Base-by-base conservation (phyloP, 345 rosid genomes). In the Sisymbrium altissimum region DNA sequence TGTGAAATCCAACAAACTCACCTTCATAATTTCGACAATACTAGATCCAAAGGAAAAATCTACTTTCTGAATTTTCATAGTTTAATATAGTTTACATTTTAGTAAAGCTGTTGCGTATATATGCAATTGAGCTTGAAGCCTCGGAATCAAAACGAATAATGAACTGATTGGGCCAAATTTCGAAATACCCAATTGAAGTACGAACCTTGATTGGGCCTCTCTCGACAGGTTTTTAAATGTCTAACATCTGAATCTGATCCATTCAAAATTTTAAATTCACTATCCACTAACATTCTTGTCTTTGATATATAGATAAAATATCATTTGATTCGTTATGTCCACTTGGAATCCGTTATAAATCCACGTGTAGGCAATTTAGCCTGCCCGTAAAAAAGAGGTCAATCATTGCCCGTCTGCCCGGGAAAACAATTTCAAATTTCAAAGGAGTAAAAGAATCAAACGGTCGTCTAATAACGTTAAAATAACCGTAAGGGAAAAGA, bases 381-480 rank as follows among this genome's bases (percentile, higher is more conserved):
- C 17, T 70, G 79, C 59, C 80, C 80, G 71, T 53, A 54, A 39
- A 73, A 67, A 1, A 0, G 25, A 45, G 55, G 64, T 59, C 53
- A 73, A 62, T 45, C 55, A 43, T 57, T 71, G 72, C 72, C 78
- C 67, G 25, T 3, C 71, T 73, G 65, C 76, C 77, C 80, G 70
- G 68, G 58, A 49, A 65, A 70, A 13, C 32, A 39, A 63, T 55
- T 79, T 79, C 80, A 75, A 79, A 79, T 59, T 79, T 79, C 48
- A 66, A 73, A 73, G 63, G 6, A 12, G 55, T 68, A 68, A 64
- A 27, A 60, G 40, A 29, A 46, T 45, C 71, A 73, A 73, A 79
- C 82, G 80, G 82, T 79, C 82, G 40, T 71, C 50, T 69, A 10
- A 48, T 36, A 70, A 70, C 67, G 72, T 57, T 57, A 70, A 70